Conservation (phyloP, 768 basidiomycete genomes). For the Rhodotorula taiwanensis region DNA sequence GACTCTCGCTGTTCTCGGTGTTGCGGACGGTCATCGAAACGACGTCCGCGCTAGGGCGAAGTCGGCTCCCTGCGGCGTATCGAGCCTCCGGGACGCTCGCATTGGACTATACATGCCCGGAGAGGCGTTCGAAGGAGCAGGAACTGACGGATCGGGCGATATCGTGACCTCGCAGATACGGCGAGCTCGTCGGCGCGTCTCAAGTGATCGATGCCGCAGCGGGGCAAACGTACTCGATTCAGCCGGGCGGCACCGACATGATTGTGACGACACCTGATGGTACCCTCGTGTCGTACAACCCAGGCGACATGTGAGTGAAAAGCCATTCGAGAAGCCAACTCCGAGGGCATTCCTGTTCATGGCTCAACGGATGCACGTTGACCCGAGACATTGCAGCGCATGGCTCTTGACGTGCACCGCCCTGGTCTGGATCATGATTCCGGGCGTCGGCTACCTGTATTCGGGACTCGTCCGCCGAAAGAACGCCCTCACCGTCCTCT, state of each 20-base stretch:
- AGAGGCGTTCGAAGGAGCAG: too few relatives aligned
- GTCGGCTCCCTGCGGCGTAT: too few relatives aligned
- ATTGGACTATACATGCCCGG: too few relatives aligned
- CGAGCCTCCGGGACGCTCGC: too few relatives aligned
- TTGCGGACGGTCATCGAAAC: too few relatives aligned
- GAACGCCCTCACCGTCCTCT: constrained; percentile 66
- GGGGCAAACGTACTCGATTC: constrained; percentile 12
- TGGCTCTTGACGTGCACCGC: constrained; percentile 69
- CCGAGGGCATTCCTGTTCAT: too few relatives aligned
- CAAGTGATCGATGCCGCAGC: constrained; percentile 1
- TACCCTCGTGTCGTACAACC: constrained; percentile 50
- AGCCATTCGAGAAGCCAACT: too few relatives aligned
- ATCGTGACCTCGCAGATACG: constrained; percentile 9
- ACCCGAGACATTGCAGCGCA: constrained; percentile 45
- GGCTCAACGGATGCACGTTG: too few relatives aligned
- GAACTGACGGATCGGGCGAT: too few relatives aligned
- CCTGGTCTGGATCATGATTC: constrained; percentile 60
- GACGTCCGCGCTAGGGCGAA: too few relatives aligned
- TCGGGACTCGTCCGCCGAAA: constrained; percentile 68
- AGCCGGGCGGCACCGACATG: constrained; percentile 34
- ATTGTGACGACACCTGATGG: constrained; percentile 31
- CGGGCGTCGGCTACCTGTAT: constrained; percentile 60
- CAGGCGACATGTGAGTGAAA: constrained; percentile 53
- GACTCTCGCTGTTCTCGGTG: too few relatives aligned
- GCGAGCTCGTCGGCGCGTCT: constrained; percentile 12